Base-by-base conservation (phyloP, 2,329 filamentous ascomycete species). In the Malbranchea cinnamomea region DNA sequence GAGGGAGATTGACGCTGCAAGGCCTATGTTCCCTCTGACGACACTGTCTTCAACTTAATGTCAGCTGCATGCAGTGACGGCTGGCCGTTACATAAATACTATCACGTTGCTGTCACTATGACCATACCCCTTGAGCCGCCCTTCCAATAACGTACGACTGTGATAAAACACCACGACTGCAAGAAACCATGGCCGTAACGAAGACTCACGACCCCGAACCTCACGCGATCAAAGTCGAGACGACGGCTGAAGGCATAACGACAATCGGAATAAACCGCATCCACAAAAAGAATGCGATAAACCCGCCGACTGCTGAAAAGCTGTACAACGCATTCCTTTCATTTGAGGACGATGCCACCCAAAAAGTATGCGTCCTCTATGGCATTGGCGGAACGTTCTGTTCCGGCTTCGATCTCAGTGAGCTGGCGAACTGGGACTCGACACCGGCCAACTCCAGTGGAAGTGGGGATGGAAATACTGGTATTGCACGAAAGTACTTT, bases 181-280 rank as follows among this genome's bases (percentile, higher is more conserved):
- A 12, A 20, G 20, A n/a, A 28, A 24, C 24, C 14, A 36, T 34
- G 31, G 23, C 31, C 11, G 16, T 10, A 7, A 25, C 24, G 16
- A 14, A 17, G 12, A 12, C 8, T 11, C 11, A 9, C 23, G 22
- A 31, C 17, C 18, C 30, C 14, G 37, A 37, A 13, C 28, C 37
- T 3, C 9, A 23, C 9, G 27, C 28, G 7, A 20, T 41, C 8
- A 24, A 20, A 25, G 40, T 41, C 20, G 37, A 27, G 8, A 41
- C 36, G 15, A 40, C 26, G 5, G n/a, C 34, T 6, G 37, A 41
- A 10, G 65, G 65, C 26, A 66, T 72, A 40, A 65, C 65, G 0
- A 63, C 56, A n/a, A 65, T 72, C 33, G 58, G 62, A n/a, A 59
- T 72, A 38, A 61, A 66, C 45, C 59, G 67, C n/a, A 52, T 53